Conservation (phyloP, 441 rosid genomes). For the Gossypium gossypioides region DNA sequence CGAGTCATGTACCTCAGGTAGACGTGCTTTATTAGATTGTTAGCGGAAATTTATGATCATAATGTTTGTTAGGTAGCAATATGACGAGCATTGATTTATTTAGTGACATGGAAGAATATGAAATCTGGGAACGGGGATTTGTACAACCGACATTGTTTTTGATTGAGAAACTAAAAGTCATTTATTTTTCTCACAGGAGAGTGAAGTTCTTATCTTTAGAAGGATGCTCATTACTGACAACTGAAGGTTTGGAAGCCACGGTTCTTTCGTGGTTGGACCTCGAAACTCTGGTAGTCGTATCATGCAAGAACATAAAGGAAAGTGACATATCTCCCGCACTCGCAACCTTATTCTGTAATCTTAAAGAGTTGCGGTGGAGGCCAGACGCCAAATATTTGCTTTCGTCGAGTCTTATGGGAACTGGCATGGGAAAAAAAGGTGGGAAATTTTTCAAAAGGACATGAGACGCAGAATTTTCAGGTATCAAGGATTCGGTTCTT, state of each 20-base stretch:
- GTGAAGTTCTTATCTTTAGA: slow-evolving; percentile 42
- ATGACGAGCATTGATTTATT: neutral
- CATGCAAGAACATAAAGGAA: slow-evolving; percentile 54
- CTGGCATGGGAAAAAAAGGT: slow-evolving; percentile 60
- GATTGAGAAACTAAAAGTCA: neutral
- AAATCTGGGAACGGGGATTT: neutral
- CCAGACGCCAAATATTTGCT: slow-evolving; percentile 59
- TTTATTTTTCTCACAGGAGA: slow-evolving; percentile 31
- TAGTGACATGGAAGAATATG: neutral
- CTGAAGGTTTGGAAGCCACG: slow-evolving; percentile 50
- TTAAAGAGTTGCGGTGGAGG: slow-evolving; percentile 61
- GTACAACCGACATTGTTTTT: neutral
- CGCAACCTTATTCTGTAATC: slow-evolving; percentile 43
- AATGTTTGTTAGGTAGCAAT: neutral
- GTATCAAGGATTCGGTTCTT: slow-evolving; percentile 7
- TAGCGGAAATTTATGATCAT: slow-evolving; percentile 1
- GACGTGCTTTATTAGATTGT: neutral
- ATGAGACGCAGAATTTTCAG: slow-evolving; percentile 18
- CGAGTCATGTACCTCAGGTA: neutral
- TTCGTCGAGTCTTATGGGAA: slow-evolving; percentile 32
- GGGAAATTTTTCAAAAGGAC: slow-evolving; percentile 57
- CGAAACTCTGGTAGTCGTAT: slow-evolving; percentile 42
- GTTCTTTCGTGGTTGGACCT: slow-evolving; percentile 56
- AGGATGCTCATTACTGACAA: slow-evolving; percentile 55
- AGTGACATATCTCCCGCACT: slow-evolving; percentile 49